Base-by-base conservation (phyloP, 148 eudicot genomes). In the Amaranthus palmeri region DNA sequence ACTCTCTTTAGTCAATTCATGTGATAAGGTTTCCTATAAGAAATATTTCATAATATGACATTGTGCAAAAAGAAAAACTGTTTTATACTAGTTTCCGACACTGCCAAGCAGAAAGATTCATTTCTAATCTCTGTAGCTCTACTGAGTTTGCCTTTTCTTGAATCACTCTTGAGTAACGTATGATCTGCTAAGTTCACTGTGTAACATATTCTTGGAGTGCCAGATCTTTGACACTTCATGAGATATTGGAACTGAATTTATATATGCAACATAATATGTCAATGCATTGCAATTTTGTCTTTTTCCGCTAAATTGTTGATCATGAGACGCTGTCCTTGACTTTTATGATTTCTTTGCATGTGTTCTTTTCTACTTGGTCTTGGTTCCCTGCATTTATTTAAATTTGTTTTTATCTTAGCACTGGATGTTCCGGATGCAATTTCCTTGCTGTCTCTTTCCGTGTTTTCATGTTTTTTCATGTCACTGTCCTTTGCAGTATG, bases 401-500 rank as follows among this genome's bases (percentile, higher is more conserved):
- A 17, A 15, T 9, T 14, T 49, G 47, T 45, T 47, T 12, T 70
- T 70, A 5, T 65, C 40, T 55, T 15, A 45, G 41, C 8, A 25
- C 68, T 51, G 14, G 48, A 57, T 61, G 14, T 49, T 50, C 17
- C n/a, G 14, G 17, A 8, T 73, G 14, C 50, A 15, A 7, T 68
- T 59, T 18, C 55, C 36, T n/a, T 36, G 40, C 41, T 15, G 67
- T 55, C 50, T 54, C 25, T 10, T 66, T 71, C 64, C 58, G 11
- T 49, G 69, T 10, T 72, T 41, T 57, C 49, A 64, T 65, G 67
- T 7, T 67, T 51, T 56, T 66, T 9, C 51, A 41, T 15, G 46
- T 52, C 49, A 63, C 13, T 47, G 9, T 55, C 52, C 13, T 18
- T 76, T 83, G 83, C 93, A 96, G 99, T 96, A 76, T 96, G 99